These are phyloP conservation scores for Paramecium bursaria DNA, from an alignment of 73 alveolate species.

Conservation along the genomic window DNA sequence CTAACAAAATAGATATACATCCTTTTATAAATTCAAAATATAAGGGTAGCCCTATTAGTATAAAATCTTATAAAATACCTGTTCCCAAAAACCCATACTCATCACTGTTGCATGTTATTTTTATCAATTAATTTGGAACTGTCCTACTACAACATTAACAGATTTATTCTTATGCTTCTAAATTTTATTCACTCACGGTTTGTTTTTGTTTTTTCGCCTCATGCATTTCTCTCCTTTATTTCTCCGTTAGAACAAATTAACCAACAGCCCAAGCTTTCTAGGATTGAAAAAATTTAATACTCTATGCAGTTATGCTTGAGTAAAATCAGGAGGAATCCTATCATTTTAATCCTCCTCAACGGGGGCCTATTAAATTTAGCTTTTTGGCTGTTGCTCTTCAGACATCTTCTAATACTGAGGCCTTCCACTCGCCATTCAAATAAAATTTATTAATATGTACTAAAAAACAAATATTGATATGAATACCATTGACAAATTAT, in stretches of 20 bases:
- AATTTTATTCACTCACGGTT: not conserved
- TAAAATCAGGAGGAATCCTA: slow-evolving; percentile 52
- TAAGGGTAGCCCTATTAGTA: slow-evolving; percentile 24
- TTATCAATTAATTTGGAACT: slow-evolving; percentile 38
- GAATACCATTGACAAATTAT: too few relatives aligned
- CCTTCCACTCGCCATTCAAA: too few relatives aligned
- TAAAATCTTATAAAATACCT: slow-evolving; percentile 8
- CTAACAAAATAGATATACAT: slow-evolving; percentile 25
- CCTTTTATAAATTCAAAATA: slow-evolving; percentile 36
- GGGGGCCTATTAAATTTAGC: too few relatives aligned
- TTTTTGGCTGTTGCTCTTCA: too few relatives aligned
- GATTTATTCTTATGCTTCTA: not conserved
- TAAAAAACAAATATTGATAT: too few relatives aligned
- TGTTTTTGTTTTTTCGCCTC: not conserved
- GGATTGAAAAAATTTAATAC: not conserved
- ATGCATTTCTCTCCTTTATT: not conserved
- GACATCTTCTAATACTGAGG: too few relatives aligned
- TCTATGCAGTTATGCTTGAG: slow-evolving; percentile 18
- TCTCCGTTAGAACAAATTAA: too few relatives aligned
- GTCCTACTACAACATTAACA: slow-evolving; percentile 47
- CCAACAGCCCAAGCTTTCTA: slow-evolving; percentile 59
- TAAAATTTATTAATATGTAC: too few relatives aligned
- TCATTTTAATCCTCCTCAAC: too few relatives aligned
- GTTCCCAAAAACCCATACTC: slow-evolving; percentile 51
- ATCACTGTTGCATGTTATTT: not conserved